Conservation (phyloP, 73 alveolate genomes). For the Halteria grandinella region DNA sequence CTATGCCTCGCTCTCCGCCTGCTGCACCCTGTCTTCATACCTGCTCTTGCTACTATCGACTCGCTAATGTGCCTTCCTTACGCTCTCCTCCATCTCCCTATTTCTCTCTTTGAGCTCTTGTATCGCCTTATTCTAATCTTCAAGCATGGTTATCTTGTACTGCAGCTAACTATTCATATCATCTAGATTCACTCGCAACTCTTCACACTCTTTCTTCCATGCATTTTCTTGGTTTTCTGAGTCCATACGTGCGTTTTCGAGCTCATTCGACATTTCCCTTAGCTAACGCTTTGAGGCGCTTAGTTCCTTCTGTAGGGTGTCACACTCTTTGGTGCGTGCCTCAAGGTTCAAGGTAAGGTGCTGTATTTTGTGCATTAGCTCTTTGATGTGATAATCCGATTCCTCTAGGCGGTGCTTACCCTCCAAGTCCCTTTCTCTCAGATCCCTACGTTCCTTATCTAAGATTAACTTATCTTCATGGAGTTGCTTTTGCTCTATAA, state of each 20-base stretch:
- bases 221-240: constrained; percentile 14
- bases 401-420: constrained; percentile 48
- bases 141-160: constrained; percentile 70
- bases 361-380: constrained; percentile 8
- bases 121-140: constrained; percentile 60
- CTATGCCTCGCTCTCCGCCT: constrained; percentile 53
- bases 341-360: constrained; percentile 19
- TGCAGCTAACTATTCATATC: constrained; percentile 38
- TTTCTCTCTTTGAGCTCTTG: constrained; percentile 21
- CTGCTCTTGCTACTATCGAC: constrained; percentile 39
- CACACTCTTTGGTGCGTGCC: constrained; percentile 55
- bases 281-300: constrained; percentile 16
- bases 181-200: constrained; percentile 28
- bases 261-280: constrained; percentile 23
- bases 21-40: constrained; percentile 56
- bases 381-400: constrained; percentile 53
- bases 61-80: constrained; percentile 44
- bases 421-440: constrained; percentile 29
- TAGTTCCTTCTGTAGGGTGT: constrained; percentile 19
- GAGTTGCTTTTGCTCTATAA: no score
- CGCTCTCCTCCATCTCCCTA: constrained; percentile 50
- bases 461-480: no score
- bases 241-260: constrained; percentile 25
- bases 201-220: constrained; percentile 47
- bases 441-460: no score